A percentile compares a stretch with the other conserved stretches of the same genome.
Evolutionary conservation across 257 asterid species (phyloP).

Genomic region (Lithospermum erythrorhizon): DNA sequence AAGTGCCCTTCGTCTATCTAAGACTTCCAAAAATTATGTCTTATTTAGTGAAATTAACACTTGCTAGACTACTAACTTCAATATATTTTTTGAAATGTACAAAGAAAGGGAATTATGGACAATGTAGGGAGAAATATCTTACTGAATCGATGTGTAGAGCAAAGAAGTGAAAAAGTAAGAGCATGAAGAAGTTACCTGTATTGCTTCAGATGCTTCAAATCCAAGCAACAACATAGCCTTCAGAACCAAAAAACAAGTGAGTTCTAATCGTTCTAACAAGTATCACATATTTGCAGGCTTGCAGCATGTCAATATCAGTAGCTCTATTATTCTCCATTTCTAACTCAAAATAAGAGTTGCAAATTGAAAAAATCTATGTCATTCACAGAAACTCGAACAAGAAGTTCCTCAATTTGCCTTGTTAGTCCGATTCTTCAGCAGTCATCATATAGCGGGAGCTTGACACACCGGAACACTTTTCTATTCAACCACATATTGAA

Average conservation of each 20-base stretch:
- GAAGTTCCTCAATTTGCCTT: neutral
- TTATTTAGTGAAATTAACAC: no score
- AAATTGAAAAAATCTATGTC: neutral
- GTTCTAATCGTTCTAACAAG: neutral
- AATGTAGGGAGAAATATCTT: neutral
- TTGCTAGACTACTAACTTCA: neutral
- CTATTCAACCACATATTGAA: neutral
- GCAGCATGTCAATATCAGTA: neutral
- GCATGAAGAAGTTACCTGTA: conserved; percentile 32
- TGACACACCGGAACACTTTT: neutral
- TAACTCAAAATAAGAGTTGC: neutral
- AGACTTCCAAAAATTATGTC: no score
- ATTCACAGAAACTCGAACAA: neutral
- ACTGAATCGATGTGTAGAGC: neutral
- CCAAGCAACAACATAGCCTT: conserved; percentile 86
- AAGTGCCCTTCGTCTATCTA: no score
- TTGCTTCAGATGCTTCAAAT: conserved; percentile 62
- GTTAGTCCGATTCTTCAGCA: neutral
- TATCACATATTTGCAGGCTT: neutral
- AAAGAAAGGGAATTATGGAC: neutral
- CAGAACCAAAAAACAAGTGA: neutral
- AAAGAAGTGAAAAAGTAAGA: neutral
- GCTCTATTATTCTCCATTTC: neutral
- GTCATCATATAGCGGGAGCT: neutral
- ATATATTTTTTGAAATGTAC: neutral